Conservation (phyloP, 371 early-diverging fungal genomes). For the Lichtheimia hyalospora region DNA sequence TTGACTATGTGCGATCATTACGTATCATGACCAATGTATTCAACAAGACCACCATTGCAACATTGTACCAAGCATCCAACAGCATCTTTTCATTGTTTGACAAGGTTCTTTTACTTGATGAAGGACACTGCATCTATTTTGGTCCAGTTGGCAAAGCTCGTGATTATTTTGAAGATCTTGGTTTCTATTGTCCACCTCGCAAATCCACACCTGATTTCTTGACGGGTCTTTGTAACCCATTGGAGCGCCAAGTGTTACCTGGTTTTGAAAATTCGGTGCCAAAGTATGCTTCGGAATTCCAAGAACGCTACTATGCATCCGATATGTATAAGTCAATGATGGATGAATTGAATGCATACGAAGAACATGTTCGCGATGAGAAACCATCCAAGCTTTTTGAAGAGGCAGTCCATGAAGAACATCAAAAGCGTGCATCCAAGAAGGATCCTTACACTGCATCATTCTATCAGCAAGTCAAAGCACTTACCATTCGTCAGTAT, state of each 20-base stretch:
- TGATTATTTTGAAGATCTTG: slow-evolving; percentile 67
- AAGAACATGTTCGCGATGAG: slow-evolving; percentile 12
- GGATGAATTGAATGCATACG: slow-evolving; percentile 27
- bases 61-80: slow-evolving; percentile 73
- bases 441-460: slow-evolving; percentile 50
- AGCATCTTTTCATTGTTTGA: slow-evolving; percentile 78
- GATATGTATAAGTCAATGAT: slow-evolving; percentile 20
- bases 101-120: slow-evolving; percentile 69
- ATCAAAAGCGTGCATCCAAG: slow-evolving; percentile 37
- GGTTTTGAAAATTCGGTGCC: slow-evolving; percentile 52
- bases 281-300: slow-evolving; percentile 46
- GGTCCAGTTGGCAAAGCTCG: slow-evolving; percentile 65
- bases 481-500: slow-evolving; percentile 50
- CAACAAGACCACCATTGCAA: slow-evolving; percentile 62
- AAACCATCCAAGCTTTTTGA: slow-evolving; percentile 37
- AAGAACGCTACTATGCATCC: slow-evolving; percentile 33
- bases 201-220: slow-evolving; percentile 79
- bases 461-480: slow-evolving; percentile 48
- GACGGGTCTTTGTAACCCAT: slow-evolving; percentile 63
- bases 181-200: slow-evolving; percentile 68
- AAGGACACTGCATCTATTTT: slow-evolving; percentile 74
- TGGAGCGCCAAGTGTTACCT: slow-evolving; percentile 54
- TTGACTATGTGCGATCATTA: slow-evolving; percentile 69
- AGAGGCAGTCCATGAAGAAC: slow-evolving; percentile 39
- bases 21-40: slow-evolving; percentile 66